Conservation (phyloP, 139 green algal species). For the Chlamydomonas schloesseri region DNA sequence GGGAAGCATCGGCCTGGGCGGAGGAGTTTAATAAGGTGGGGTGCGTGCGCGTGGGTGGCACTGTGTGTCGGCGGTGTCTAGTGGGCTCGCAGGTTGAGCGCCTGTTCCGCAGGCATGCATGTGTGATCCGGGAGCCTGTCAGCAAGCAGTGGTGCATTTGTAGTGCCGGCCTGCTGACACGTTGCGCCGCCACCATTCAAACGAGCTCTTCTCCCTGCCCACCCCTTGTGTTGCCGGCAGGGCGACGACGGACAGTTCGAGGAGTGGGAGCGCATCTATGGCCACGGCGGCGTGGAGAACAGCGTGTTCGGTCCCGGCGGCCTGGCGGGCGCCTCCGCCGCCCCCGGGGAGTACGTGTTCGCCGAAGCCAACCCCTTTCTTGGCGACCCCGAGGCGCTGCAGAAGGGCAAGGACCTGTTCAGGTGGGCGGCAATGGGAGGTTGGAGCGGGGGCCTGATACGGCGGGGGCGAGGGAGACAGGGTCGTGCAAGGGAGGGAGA, state of each 20-base stretch:
- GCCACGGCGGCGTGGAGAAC: constrained; percentile 49
- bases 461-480: no score
- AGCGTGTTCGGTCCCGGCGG: not conserved
- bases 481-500: no score
- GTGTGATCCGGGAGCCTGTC: no score
- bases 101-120: no score
- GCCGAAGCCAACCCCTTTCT: constrained; percentile 90
- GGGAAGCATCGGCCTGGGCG: constrained; percentile 57
- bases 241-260: constrained; percentile 46
- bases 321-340: not conserved
- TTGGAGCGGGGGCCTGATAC: no score
- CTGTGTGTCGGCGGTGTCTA: no score
- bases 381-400: constrained; percentile 77
- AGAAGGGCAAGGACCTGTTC: constrained; percentile 89
- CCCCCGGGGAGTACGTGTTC: constrained; percentile 83
- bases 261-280: constrained; percentile 74
- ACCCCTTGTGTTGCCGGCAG: no score
- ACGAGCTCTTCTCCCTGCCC: not conserved
- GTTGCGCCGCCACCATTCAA: no score
- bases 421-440: constrained; percentile 3
- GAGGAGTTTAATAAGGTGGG: constrained; percentile 63
- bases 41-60: not conserved
- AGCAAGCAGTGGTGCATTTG: no score
- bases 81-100: no score
- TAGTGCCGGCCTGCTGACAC: no score